These are phyloP conservation scores for Theileria luwenshuni DNA, from an alignment of 169 alveolate species.

Conservation along the genomic window DNA sequence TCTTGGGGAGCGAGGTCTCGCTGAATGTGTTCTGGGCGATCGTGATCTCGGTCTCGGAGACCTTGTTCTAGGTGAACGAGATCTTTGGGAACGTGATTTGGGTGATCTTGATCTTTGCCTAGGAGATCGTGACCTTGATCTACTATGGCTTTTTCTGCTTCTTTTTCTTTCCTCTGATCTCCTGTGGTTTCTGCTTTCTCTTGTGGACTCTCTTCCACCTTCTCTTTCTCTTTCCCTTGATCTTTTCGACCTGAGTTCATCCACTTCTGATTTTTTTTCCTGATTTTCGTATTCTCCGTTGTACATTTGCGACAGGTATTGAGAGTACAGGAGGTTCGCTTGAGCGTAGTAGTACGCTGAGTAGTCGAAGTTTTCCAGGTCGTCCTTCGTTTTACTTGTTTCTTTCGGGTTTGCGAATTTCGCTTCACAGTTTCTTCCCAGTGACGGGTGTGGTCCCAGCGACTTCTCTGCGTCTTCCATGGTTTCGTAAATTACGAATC, in stretches of 20 bases:
- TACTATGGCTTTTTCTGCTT: not conserved
- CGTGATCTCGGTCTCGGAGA: constrained; percentile 1
- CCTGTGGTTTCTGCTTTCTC: too few relatives aligned
- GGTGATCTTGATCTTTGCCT: constrained; percentile 10
- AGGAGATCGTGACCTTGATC: constrained; percentile 5
- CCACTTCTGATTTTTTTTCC: not conserved
- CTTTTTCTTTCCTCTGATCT: too few relatives aligned
- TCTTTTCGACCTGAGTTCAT: not conserved
- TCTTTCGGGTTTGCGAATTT: constrained; percentile 86
- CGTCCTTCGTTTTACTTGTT: constrained; percentile 15
- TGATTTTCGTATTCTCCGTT: constrained; percentile 24
- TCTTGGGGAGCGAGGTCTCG: too few relatives aligned
- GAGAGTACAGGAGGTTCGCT: constrained; percentile 66
- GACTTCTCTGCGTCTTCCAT: constrained; percentile 83
- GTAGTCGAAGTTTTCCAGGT: constrained; percentile 26
- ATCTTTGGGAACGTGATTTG: too few relatives aligned
- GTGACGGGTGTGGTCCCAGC: constrained; percentile 74
- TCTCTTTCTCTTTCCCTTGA: constrained; percentile 1
- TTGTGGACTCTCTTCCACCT: too few relatives aligned
- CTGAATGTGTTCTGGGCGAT: too few relatives aligned
- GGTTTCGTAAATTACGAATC: constrained; percentile 84
- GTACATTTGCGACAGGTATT: constrained; percentile 61
- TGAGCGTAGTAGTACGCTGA: constrained; percentile 67
- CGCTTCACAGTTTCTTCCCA: constrained; percentile 88
- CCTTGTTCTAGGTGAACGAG: too few relatives aligned